Evolutionary conservation across 2,329 filamentous ascomycete species (phyloP).

Genomic region (Aspergillus japonicus): DNA sequence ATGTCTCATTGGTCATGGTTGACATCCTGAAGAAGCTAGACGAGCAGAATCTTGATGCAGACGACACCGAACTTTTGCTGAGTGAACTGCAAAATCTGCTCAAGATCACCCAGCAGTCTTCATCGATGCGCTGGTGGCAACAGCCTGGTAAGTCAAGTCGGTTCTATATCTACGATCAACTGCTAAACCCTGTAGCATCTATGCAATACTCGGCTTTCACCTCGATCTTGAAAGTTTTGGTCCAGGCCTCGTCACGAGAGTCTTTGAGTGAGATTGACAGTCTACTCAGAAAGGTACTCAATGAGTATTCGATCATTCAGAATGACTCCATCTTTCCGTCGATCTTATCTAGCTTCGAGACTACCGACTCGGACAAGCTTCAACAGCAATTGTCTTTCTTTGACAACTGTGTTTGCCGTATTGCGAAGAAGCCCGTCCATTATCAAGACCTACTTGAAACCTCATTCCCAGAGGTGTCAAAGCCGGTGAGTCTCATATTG

Average conservation of each 20-base stretch:
- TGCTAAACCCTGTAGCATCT: conserved; percentile 24
- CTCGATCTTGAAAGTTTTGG: conserved; percentile 41
- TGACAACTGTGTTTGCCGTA: conserved; percentile 78
- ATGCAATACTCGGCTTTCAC: conserved; percentile 45
- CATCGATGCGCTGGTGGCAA: conserved; percentile 87
- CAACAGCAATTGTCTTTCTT: conserved; percentile 65
- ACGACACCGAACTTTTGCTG: conserved; percentile 58
- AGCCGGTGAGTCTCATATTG: conserved; percentile 61
- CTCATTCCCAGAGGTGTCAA: conserved; percentile 33
- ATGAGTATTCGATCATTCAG: conserved; percentile 39
- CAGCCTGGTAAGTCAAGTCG: conserved; percentile 53
- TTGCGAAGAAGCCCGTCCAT: conserved; percentile 75
- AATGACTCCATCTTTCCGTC: conserved; percentile 37
- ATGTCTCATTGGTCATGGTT: conserved; percentile 75
- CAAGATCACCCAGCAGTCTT: conserved; percentile 74
- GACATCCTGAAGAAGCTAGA: conserved; percentile 65
- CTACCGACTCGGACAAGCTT: conserved; percentile 31
- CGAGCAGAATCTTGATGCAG: conserved; percentile 42
- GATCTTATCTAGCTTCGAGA: conserved; percentile 39
- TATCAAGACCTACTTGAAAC: conserved; percentile 60
- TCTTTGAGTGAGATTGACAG: conserved; percentile 35
- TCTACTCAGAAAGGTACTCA: conserved; percentile 36
- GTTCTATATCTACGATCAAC: not conserved
- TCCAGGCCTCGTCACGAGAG: conserved; percentile 29
- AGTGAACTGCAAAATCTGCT: conserved; percentile 81